These are phyloP conservation scores for Yamadazyma oceani DNA, from an alignment of 1,139 yeast species.

Conservation along the genomic window DNA sequence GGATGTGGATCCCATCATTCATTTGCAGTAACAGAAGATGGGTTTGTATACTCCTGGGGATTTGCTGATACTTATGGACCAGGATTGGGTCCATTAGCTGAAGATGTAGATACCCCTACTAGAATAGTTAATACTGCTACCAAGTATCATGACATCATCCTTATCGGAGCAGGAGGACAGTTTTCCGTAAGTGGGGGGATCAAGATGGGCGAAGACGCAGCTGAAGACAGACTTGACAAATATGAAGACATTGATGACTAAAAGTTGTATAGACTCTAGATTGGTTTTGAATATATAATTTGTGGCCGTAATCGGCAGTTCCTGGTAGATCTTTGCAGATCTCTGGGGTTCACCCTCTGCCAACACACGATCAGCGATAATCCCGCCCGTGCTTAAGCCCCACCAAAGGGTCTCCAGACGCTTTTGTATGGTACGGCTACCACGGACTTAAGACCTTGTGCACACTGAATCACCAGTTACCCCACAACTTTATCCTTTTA, in stretches of 20 bases:
- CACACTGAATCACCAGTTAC: too few relatives aligned
- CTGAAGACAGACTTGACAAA: constrained; percentile 58
- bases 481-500: too few relatives aligned
- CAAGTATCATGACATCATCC: constrained; percentile 63
- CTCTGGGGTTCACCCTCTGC: too few relatives aligned
- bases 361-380: too few relatives aligned
- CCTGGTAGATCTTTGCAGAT: too few relatives aligned
- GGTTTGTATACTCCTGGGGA: constrained; percentile 94
- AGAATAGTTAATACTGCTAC: constrained; percentile 93
- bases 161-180: constrained; percentile 93
- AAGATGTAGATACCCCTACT: constrained; percentile 83
- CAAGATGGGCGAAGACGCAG: constrained; percentile 60
- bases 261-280: background rate
- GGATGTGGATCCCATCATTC: constrained; percentile 94
- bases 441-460: too few relatives aligned
- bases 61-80: constrained; percentile 95
- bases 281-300: constrained; percentile 1
- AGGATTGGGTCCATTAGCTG: constrained; percentile 91
- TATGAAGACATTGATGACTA: constrained; percentile 42
- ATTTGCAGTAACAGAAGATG: constrained; percentile 79
- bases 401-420: too few relatives aligned
- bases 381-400: too few relatives aligned
- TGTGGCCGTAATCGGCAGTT: too few relatives aligned
- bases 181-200: constrained; percentile 85
- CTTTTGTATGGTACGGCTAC: too few relatives aligned